These are phyloP conservation scores for Bertia moriformis DNA, from an alignment of 2,329 filamentous ascomycete species.

Conservation along the genomic window DNA sequence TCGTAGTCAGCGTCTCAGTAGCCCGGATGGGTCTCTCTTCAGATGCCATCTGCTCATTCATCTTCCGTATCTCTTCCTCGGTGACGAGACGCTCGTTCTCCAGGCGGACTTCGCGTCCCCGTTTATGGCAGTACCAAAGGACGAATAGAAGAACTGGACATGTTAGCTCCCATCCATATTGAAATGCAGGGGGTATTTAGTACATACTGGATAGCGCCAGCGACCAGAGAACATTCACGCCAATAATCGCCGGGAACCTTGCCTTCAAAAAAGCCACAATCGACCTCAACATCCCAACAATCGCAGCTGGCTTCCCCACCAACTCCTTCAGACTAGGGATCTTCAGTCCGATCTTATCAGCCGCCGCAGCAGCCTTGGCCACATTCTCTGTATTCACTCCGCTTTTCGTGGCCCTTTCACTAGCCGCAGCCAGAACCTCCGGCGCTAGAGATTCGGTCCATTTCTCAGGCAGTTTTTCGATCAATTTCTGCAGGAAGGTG, in stretches of 20 bases:
- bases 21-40: conserved; percentile 15
- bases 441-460: conserved; percentile 41
- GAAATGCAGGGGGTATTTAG: no score
- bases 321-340: conserved; percentile 44
- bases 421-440: conserved; percentile 39
- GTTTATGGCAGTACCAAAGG: conserved; percentile 57
- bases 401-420: conserved; percentile 31
- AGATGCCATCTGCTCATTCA: conserved; percentile 18
- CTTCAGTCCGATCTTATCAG: conserved; percentile 32
- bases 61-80: conserved; percentile 22
- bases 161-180: not conserved
- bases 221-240: conserved; percentile 51
- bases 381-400: conserved; percentile 27
- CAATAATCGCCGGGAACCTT: conserved; percentile 47
- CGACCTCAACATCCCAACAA: conserved; percentile 42
- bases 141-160: conserved; percentile 44
- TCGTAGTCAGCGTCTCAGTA: conserved; percentile 21
- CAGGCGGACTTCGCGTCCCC: conserved; percentile 44
- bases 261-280: conserved; percentile 46
- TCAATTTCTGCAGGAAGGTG: conserved; percentile 43
- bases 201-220: conserved; percentile 46
- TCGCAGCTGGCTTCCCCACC: conserved; percentile 42
- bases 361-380: conserved; percentile 24
- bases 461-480: conserved; percentile 45
- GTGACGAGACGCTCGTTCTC: conserved; percentile 34